Conservation (phyloP, 192 early-diverging fungal species). For the Coemansia sp. region DNA sequence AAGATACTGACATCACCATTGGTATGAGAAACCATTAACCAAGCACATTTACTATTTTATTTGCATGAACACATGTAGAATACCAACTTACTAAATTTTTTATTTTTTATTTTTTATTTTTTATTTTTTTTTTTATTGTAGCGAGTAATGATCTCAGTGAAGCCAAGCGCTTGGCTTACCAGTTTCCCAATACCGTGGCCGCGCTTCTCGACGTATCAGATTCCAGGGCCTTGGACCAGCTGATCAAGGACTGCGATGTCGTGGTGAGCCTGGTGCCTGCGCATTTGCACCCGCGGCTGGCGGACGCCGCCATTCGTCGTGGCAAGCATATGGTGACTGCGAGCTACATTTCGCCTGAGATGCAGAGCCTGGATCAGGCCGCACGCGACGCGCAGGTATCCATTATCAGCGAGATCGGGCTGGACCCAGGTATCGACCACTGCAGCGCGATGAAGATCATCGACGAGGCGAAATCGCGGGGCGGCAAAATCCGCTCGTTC, state of each 20-base stretch:
- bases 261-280: slow-evolving; percentile 92
- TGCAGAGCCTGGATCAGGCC: slow-evolving; percentile 72
- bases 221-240: slow-evolving; percentile 56
- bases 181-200: slow-evolving; percentile 63
- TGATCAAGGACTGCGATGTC: slow-evolving; percentile 78
- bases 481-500: slow-evolving; percentile 76
- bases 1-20: slow-evolving; percentile 52
- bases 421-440: slow-evolving; percentile 99
- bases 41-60: background rate
- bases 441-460: slow-evolving; percentile 96
- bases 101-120: background rate
- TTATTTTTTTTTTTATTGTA: slow-evolving; percentile 64
- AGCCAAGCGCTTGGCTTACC: slow-evolving; percentile 67
- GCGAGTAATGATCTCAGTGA: slow-evolving; percentile 79
- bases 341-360: slow-evolving; percentile 92
- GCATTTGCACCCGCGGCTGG: slow-evolving; percentile 62
- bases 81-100: slow-evolving; percentile 15
- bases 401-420: slow-evolving; percentile 96
- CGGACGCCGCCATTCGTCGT: slow-evolving; percentile 71
- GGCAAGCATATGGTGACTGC: slow-evolving; percentile 95
- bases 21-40: slow-evolving; percentile 26
- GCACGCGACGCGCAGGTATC: slow-evolving; percentile 83
- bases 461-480: slow-evolving; percentile 76
- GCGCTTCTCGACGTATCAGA: slow-evolving; percentile 75
- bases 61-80: slow-evolving; percentile 4